Percentiles rank a stretch among this genome's conserved stretches.
Conservation (phyloP, 163 green algal genomes). For the Chloromonas sp. region DNA sequence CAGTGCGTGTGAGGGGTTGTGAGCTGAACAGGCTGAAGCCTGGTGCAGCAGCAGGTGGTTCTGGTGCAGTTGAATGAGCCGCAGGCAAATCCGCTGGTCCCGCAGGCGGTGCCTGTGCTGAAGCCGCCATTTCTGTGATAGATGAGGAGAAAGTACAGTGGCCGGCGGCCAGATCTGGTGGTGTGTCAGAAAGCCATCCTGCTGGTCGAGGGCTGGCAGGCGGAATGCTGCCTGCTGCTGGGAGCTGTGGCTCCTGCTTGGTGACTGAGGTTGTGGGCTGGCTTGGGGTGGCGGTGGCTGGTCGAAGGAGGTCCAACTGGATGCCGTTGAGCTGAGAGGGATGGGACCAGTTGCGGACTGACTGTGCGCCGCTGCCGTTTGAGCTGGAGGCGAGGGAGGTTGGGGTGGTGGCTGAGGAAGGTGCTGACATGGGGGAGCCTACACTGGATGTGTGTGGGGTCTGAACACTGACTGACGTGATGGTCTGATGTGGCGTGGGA, state of each 20-base stretch:
- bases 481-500: too few relatives aligned
- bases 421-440: too few relatives aligned
- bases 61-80: not conserved
- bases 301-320: conserved; percentile 11
- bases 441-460: too few relatives aligned
- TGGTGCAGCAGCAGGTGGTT: not conserved
- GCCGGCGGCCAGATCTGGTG: too few relatives aligned
- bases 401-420: not conserved
- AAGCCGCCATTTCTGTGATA: not conserved
- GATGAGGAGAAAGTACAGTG: not conserved
- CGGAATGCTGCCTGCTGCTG: too few relatives aligned
- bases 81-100: not conserved
- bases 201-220: too few relatives aligned
- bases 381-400: not conserved
- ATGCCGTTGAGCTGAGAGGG: conserved; percentile 35
- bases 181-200: too few relatives aligned
- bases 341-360: not conserved
- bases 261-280: not conserved
- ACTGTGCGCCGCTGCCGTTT: not conserved
- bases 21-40: conserved; percentile 23
- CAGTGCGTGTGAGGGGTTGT: not conserved
- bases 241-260: too few relatives aligned
- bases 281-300: not conserved
- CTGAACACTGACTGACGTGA: too few relatives aligned
- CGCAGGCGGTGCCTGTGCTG: not conserved